These are phyloP conservation scores for Didymella pomorum DNA, from an alignment of 2,329 filamentous ascomycete genomes.

Conservation along the genomic window DNA sequence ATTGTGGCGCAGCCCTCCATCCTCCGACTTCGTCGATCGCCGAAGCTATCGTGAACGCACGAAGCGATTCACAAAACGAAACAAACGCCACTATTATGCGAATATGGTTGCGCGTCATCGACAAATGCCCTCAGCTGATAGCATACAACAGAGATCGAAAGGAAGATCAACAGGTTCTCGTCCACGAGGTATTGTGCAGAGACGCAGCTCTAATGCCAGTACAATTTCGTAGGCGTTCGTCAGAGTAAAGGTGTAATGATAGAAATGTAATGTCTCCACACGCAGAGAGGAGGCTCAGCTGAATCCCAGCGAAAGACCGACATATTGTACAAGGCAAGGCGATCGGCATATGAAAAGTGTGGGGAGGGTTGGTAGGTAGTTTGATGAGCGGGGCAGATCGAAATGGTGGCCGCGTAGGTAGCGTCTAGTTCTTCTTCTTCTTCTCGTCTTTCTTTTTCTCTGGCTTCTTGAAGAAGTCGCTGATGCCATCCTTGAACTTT, in stretches of 20 bases:
- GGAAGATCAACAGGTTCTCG: neutral
- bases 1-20: conserved; percentile 11
- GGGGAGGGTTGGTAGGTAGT: neutral
- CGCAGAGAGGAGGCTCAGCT: conserved; percentile 3
- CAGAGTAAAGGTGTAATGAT: conserved; percentile 14
- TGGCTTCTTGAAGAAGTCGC: conserved; percentile 48
- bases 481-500: conserved; percentile 61
- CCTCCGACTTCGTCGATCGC: neutral
- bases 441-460: conserved; percentile 37
- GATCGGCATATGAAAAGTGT: neutral
- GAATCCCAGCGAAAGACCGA: neutral
- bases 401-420: neutral
- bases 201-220: conserved; percentile 19
- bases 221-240: conserved; percentile 25
- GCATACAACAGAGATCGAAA: neutral
- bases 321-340: conserved; percentile 12
- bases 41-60: neutral
- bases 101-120: conserved; percentile 1
- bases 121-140: conserved; percentile 4
- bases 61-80: neutral
- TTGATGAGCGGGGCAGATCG: neutral
- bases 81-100: conserved; percentile 17
- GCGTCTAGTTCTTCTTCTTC: conserved; percentile 19
- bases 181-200: neutral
- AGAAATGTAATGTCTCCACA: neutral